Base-by-base conservation (phyloP, 768 basidiomycete genomes). In the Suillus sp. region DNA sequence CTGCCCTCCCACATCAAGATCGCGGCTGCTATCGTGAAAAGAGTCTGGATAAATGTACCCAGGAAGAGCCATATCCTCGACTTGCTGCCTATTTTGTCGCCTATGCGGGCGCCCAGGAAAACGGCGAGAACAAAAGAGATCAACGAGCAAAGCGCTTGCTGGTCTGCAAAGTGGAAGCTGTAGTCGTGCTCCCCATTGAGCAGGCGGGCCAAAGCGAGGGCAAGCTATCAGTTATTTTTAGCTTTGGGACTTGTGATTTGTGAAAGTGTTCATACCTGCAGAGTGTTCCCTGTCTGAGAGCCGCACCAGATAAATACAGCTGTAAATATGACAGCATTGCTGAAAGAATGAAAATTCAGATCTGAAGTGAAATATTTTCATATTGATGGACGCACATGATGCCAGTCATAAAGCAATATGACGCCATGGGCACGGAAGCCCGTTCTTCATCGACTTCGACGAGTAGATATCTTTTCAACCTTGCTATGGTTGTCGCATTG, bases 251-350 rank as follows among this genome's bases (percentile, higher is more conserved):
- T 38, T 38, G 37, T 14, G 37, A 38, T 38, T 38, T 38, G 14
- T 14, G 63, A 59, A 66, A 10, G 48, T 37, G 35, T 22, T 67
- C 76, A 61, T 66, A 87, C 86, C 81, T 88, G 86, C 3, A 84
- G 80, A 66, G 84, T 85, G 72, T 90, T 90, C 59, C 88, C 89
- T 2, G 89, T 91, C 74, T 92, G 90, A 76, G 90, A 92, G 34
- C 86, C 90, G 71, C 87, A 89, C 89, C 90, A 92, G 10, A 91
- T 85, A 74, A 88, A 92, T 62, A 90, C 80, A 5, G 91, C 87
- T 40, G 88, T 84, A 78, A 92, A 92, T 1, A 86, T 86, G 47
- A 91, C 77, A 2, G 83, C 82, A 68, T 89, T 86, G 32, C 89
- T 90, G 62, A 16, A 35, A 11, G 22, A 42, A 9, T 14, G 42